Conservation (phyloP, 306 rosid genomes). For the Elaeagnus macrophylla region DNA sequence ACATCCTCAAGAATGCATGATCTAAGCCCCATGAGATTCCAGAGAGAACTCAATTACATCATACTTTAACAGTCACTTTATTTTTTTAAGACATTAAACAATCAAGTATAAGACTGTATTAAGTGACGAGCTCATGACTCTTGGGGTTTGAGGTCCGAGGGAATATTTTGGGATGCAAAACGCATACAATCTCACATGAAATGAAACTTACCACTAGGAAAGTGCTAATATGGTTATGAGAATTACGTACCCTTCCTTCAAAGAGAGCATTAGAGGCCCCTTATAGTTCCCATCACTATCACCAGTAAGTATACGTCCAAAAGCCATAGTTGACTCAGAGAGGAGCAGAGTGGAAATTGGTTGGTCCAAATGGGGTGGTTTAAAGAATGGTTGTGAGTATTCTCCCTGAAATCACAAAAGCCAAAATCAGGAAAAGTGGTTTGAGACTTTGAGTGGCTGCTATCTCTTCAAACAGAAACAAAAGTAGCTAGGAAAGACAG, state of each 20-base stretch:
- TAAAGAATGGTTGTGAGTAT: constrained; percentile 90
- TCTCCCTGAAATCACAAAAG: constrained; percentile 48
- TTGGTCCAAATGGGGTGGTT: constrained; percentile 98
- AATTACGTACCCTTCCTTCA: constrained; percentile 69
- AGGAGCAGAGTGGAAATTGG: constrained; percentile 85
- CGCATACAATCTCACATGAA: too few species aligned
- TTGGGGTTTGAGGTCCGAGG: too few species aligned
- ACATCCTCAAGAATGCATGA: too few species aligned
- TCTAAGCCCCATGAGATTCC: too few species aligned
- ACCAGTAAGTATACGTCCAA: constrained; percentile 73
- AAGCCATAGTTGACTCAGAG: constrained; percentile 88
- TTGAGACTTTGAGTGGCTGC: neutral
- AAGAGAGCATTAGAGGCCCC: constrained; percentile 84
- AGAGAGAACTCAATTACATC: too few species aligned
- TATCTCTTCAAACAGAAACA: neutral
- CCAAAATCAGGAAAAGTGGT: neutral
- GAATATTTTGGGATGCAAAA: too few species aligned
- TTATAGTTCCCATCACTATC: constrained; percentile 92
- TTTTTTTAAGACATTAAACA: too few species aligned
- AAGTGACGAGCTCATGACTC: too few species aligned
- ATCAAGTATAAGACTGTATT: too few species aligned
- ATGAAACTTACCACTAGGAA: constrained; percentile 21
- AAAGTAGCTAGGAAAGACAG: neutral
- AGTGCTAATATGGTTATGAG: constrained; percentile 19
- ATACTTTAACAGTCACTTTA: too few species aligned